Conservation (phyloP, 78 protist species). For the Capsaspora owczarzaki region DNA sequence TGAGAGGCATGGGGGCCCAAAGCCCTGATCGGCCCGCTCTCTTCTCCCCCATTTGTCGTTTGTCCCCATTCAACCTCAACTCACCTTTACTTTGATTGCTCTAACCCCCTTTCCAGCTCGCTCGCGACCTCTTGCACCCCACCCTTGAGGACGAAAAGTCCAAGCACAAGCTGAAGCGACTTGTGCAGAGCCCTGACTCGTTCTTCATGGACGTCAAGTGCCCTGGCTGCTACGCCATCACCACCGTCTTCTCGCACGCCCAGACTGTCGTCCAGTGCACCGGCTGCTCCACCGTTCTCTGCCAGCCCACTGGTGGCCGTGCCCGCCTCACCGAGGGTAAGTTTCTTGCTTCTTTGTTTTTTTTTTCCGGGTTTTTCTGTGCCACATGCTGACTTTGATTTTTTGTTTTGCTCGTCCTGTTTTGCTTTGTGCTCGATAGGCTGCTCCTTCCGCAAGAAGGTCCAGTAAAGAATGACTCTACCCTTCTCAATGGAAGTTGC, state of each 20-base stretch:
- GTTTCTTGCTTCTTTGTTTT: neutral
- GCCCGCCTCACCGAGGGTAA: conserved; percentile 90
- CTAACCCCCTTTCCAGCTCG: conserved; percentile 20
- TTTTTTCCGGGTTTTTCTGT: no score
- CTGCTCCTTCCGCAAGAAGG: conserved; percentile 84
- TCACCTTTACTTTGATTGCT: no score
- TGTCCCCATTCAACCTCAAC: no score
- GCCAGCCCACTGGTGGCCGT: conserved; percentile 98
- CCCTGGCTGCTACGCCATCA: conserved; percentile 71
- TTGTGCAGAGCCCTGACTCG: conserved; percentile 96
- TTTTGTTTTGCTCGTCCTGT: no score
- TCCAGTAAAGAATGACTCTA: no score
- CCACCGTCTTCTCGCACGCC: conserved; percentile 87
- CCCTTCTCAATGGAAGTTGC: no score
- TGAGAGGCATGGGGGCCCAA: no score
- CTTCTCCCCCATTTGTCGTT: no score
- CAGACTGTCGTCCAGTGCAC: conserved; percentile 92
- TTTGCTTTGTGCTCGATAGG: no score
- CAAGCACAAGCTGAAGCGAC: conserved; percentile 94
- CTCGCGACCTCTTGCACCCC: conserved; percentile 88
- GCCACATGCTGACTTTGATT: no score
- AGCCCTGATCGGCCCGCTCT: no score
- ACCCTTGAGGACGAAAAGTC: conserved; percentile 64
- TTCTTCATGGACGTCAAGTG: conserved; percentile 98
- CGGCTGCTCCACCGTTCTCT: conserved; percentile 84